A percentile compares a stretch with the other conserved stretches of the same genome.
Conservation (phyloP, 352 stramenopile genomes). For the Globisporangium cylindrosporum region DNA sequence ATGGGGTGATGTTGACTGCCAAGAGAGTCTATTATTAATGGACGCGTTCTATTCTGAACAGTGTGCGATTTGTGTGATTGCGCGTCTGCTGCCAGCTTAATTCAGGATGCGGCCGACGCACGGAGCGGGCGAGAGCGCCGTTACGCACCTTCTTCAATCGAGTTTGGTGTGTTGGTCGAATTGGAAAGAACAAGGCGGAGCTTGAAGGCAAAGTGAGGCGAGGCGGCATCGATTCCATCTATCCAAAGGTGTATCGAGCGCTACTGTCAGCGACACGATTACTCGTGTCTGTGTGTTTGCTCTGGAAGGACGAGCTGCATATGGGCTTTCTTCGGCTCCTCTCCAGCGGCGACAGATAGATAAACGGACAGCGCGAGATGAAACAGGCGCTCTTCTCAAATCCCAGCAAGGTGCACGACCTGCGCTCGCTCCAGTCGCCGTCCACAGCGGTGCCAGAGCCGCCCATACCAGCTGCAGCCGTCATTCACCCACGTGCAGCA, state of each 20-base stretch:
- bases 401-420: conserved; percentile 15
- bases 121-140: neutral
- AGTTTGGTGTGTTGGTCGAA: neutral
- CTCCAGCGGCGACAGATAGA: neutral
- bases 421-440: conserved; percentile 11
- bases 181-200: neutral
- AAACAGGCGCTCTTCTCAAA: conserved; percentile 17
- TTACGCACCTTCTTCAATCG: neutral
- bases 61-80: neutral
- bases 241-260: neutral
- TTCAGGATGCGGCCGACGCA: neutral
- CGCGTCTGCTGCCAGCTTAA: neutral
- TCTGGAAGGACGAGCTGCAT: neutral
- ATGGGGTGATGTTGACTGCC: neutral
- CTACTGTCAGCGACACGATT: neutral
- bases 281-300: neutral
- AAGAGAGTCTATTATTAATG: neutral
- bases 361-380: conserved; percentile 1
- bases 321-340: conserved; percentile 4
- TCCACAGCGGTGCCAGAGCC: neutral
- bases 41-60: neutral
- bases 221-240: neutral
- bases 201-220: neutral
- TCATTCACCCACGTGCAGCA: conserved; percentile 4
- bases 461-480: neutral